Percentiles rank a stretch among this genome's conserved stretches.
Evolutionary conservation across 345 rosid genomes (phyloP).

Genomic region (Firmiana major): DNA sequence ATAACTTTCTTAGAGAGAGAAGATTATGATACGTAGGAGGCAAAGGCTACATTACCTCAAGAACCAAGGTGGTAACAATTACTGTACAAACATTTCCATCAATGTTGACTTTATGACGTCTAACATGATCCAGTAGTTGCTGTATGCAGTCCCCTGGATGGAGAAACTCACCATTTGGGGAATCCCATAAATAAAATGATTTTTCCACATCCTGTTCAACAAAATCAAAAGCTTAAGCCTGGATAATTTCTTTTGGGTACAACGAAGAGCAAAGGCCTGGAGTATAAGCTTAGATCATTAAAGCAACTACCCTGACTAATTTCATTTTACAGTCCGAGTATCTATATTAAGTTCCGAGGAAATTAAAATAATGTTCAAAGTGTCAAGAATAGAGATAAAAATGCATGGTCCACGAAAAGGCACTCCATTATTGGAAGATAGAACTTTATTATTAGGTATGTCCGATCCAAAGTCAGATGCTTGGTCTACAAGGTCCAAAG

Average conservation of each 20-base stretch:
- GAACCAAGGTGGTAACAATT: constrained; percentile 96
- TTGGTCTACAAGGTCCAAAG: not conserved
- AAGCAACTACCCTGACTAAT: not conserved
- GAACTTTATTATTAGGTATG: not conserved
- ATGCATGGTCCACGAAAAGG: not conserved
- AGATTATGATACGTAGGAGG: not conserved
- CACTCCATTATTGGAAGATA: not conserved
- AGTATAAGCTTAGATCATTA: not conserved
- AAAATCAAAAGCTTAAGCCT: not conserved
- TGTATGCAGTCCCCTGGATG: constrained; percentile 99
- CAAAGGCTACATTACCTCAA: constrained; percentile 63
- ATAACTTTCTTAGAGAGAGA: not conserved
- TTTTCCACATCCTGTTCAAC: constrained; percentile 76
- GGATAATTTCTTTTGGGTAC: not conserved
- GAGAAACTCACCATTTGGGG: constrained; percentile 69
- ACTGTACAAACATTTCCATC: constrained; percentile 98
- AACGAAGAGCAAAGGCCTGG: not conserved
- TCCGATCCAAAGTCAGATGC: not conserved
- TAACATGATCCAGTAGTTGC: constrained; percentile 88
- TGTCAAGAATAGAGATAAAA: not conserved
- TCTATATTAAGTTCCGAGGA: not conserved
- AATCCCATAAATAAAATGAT: constrained; percentile 86
- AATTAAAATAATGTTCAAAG: not conserved
- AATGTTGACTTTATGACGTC: constrained; percentile 81
- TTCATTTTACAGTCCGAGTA: not conserved